A percentile compares a stretch with the other conserved stretches of the same genome.
Conservation (phyloP, 1,284 basidiomycete genomes). For the Fomitiporia mediterranea region DNA sequence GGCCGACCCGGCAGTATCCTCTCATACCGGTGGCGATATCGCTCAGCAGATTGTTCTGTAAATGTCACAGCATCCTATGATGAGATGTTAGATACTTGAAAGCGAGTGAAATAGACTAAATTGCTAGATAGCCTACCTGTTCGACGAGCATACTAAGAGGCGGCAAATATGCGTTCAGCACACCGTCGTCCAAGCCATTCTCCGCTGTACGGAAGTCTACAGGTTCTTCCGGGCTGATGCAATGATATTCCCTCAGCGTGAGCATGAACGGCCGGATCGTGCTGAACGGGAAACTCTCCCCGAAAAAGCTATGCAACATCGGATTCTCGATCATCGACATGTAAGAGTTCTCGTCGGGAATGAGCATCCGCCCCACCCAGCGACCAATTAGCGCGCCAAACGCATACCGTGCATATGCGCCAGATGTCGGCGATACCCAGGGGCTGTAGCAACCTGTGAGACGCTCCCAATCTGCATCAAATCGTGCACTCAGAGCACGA, state of each 20-base stretch:
- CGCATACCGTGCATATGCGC: slow-evolving; percentile 38
- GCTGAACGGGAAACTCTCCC: slow-evolving; percentile 33
- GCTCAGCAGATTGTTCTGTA: slow-evolving; percentile 17
- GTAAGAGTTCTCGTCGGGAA: slow-evolving; percentile 34
- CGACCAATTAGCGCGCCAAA: slow-evolving; percentile 48
- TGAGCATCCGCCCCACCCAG: slow-evolving; percentile 57
- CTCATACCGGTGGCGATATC: slow-evolving; percentile 30
- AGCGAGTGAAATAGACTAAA: not conserved
- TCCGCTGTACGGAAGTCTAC: slow-evolving; percentile 24
- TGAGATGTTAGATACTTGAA: not conserved
- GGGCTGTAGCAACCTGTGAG: slow-evolving; percentile 45
- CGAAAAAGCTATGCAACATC: slow-evolving; percentile 32
- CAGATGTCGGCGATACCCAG: slow-evolving; percentile 36
- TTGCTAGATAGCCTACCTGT: not conserved
- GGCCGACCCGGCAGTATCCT: slow-evolving; percentile 32
- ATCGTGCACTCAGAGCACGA: slow-evolving; percentile 30
- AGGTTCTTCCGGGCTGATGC: slow-evolving; percentile 38
- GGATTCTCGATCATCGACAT: slow-evolving; percentile 30
- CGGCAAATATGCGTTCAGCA: slow-evolving; percentile 55
- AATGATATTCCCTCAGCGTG: slow-evolving; percentile 51
- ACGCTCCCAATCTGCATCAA: slow-evolving; percentile 61
- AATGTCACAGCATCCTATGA: slow-evolving; percentile 20
- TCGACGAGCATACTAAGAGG: slow-evolving; percentile 20
- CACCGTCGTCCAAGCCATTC: slow-evolving; percentile 39
- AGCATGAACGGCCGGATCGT: slow-evolving; percentile 47